Evolutionary conservation across 306 rosid genomes (phyloP), one percentile per base, ranked within the genome.

Genomic region (Begonia fuchsioides): DNA sequence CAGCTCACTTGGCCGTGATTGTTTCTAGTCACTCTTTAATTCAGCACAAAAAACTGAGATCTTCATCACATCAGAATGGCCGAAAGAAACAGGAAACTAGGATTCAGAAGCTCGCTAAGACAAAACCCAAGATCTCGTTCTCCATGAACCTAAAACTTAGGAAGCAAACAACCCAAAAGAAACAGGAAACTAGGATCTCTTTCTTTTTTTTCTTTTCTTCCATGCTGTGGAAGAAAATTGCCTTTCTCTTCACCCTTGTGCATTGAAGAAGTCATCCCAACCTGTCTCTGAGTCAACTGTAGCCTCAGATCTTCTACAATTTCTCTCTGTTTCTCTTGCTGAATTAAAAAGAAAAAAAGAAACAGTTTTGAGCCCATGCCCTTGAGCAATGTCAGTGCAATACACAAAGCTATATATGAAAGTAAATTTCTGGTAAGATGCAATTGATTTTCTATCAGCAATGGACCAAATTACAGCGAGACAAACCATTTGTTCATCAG

Each of bases 201-300:
- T n/a, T n/a, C n/a, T n/a, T n/a, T n/a, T n/a, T n/a, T n/a, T n/a
- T n/a, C n/a, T n/a, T n/a, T n/a, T n/a, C n/a, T n/a, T 26, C 3
- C 32, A 26, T 26, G 3, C 3, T 3, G 58, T 44, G 76, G 71
- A 5, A 15, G 12, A 46, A 41, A 38, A 47, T 64, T 14, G 84
- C 97, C 78, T 81, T 84, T 82, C 70, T 88, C 97, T 70, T 88
- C 95, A 20, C 93, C 90, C 71, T 66, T 74, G 58, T 88, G 97
- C 70, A 88, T 76, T 44, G 97, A 88, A 53, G 95, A 76, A 64
- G 90, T 93, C 97, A 88, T 76, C 97, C 95, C 84, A 66, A 83
- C 83, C 69, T 54, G 69, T 73, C 76, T 76, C 56, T 59, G 64
- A 48, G 78, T 68, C 63, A 80, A 69, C 18, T 78, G 70, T 50